A percentile compares a stretch with the other conserved stretches of the same genome.
Evolutionary conservation across 108 stramenopile genomes (phyloP).

Genomic region (Chaetoceros muelleri): DNA sequence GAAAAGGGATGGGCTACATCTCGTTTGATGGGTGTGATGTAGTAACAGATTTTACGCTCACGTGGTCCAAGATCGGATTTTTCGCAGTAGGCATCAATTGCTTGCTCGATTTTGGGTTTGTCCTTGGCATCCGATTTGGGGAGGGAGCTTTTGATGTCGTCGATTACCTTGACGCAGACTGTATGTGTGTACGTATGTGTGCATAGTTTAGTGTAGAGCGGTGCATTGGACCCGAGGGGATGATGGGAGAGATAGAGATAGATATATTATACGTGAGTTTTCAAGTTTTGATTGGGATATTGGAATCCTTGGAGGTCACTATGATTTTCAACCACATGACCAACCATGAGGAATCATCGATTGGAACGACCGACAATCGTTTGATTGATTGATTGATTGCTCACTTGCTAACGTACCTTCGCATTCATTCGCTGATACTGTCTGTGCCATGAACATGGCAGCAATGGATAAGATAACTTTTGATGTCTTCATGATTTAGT

Average conservation of each 20-base stretch:
- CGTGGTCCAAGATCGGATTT: constrained; percentile 33
- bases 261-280: too few relatives aligned
- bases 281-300: too few relatives aligned
- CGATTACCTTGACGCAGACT: constrained; percentile 89
- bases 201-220: too few relatives aligned
- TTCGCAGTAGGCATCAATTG: constrained; percentile 67
- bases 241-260: too few relatives aligned
- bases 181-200: too few relatives aligned
- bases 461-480: neutral
- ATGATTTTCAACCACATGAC: too few relatives aligned
- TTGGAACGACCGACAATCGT: too few relatives aligned
- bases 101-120: constrained; percentile 70
- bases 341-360: too few relatives aligned
- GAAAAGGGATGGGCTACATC: constrained; percentile 91
- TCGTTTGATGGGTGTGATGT: constrained; percentile 94
- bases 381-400: too few relatives aligned
- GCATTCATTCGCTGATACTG: neutral
- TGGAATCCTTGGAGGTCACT: too few relatives aligned
- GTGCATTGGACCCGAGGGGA: too few relatives aligned
- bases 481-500: neutral
- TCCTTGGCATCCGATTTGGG: constrained; percentile 43
- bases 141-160: constrained; percentile 59
- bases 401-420: neutral
- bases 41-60: constrained; percentile 98
- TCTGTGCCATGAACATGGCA: neutral